Base-by-base conservation (phyloP, 139 green algal species). In the Micractinium conductrix region DNA sequence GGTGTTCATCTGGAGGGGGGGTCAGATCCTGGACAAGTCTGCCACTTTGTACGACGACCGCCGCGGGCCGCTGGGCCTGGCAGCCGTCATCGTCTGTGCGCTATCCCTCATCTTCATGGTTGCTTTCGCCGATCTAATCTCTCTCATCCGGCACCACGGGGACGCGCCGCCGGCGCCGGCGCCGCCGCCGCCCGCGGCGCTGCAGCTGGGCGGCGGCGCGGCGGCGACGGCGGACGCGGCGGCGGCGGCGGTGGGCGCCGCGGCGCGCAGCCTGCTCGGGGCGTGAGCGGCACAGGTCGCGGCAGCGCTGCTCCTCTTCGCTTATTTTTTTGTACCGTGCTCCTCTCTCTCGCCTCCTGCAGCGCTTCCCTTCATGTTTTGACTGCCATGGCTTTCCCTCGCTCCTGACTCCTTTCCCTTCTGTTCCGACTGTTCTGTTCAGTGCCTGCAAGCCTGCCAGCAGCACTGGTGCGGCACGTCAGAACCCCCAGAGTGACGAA, bases 101-200 rank as follows among this genome's bases (percentile, higher is more conserved):
- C 89, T 98, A 0, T 86, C 87, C 37, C 88, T 90, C 37, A 97
- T 98, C 84, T 88, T 96, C n/a, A 85, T 96, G 38, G 83, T 96
- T 5, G 85, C 69, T 30, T 65, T 95, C 9, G 40, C 93, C 0
- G 94, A 98, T 75, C 92, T 96, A 65, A 74, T 94, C 1, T 65
- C 81, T 2, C 24, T 65, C 17, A 30, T 71, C 6, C 50, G 53
- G 53, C 75, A 71, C 40, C 68, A 81, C 75, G 50, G 53, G 12
- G 75, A 81, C 58, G 17, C 55, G 0, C 53, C 75, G 35, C 38
- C 75, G 35, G 33, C 74, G 16, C 33, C 74, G 7, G 33, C 53
- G n/a, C 17, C 44, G 0, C 73, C 73, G 10, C 28, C 24, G 10
- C 19, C 73, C 0, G 73, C 73, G 2, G 30, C 72, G 5, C 37